Evolutionary conservation across 164 flowering plant genomes (phyloP), one percentile per base, ranked within the genome.

Genomic region (Amborella trichopoda): DNA sequence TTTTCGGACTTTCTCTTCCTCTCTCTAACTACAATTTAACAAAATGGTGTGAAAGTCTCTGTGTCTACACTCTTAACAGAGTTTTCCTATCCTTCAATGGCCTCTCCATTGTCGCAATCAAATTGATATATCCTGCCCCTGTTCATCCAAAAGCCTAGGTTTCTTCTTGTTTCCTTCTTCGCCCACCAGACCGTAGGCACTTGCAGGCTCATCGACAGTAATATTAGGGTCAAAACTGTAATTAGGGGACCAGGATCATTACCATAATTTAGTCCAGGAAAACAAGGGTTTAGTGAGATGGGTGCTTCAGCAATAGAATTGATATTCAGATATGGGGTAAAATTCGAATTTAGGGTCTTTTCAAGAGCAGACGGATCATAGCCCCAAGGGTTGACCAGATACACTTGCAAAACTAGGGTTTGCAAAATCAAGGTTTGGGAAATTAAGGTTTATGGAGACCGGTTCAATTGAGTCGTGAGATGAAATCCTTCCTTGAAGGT

Each of bases 1-100:
- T 52, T 82, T 88, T 72, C 99, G 68, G 52, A 86, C 49, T 63
- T 78, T 81, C 67, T 88, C 53, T 52, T 88, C 95, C n/a, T n/a
- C n/a, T 23, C 95, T 61, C 56, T 55, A 61, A 12, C 72, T 67
- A 6, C 89, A 71, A 5, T 71, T 59, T 13, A 73, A 71, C 17
- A 83, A 57, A 14, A 85, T 80, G 21, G 67, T 55, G 28, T 83
- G 73, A 52, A 93, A 88, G 40, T 93, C 88, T 40, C 93, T 56
- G 20, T 76, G 57, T 44, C 75, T 67, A 47, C 90, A 85, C 46
- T 72, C 78, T 68, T n/a, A 93, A 56, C 50, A 93, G 52, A 5
- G 68, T n/a, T 28, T 88, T 91, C 28, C 91, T 42, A 41, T 83
- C 96, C 66, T 73, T 83, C 45, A 85, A 50, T 5, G 95, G 96